A percentile compares a stretch with the other conserved stretches of the same genome.
phyloP scores from a whole-genome alignment of 208 protist species.

The Tritrichomonas musculus region DNA sequence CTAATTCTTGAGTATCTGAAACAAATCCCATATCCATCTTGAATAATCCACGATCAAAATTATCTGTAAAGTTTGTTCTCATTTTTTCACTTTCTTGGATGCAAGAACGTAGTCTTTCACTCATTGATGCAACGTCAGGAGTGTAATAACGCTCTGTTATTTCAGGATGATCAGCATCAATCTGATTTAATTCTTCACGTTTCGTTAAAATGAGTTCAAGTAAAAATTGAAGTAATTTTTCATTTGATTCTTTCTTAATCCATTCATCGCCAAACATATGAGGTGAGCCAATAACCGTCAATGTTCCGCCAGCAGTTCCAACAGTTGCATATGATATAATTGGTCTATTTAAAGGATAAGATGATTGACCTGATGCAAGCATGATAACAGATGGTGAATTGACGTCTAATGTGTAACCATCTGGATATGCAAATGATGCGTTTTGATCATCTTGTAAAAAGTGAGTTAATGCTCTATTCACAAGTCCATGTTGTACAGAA shows the following conservation, averaged over 20 bases:
- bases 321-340: not conserved
- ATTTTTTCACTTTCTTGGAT: slow-evolving; percentile 14
- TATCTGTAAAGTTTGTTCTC: not conserved
- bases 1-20: not conserved
- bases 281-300: not conserved
- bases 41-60: not conserved
- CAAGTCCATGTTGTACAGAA: not conserved
- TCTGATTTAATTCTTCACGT: not conserved
- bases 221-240: not conserved
- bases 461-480: not conserved
- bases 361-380: not conserved
- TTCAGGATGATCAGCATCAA: slow-evolving; percentile 14
- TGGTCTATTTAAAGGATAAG: not conserved
- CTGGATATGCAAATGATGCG: not conserved
- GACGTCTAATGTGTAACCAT: not conserved
- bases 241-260: not conserved
- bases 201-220: not conserved
- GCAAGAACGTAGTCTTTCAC: not conserved
- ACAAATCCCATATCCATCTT: slow-evolving; percentile 24
- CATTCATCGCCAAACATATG: slow-evolving; percentile 18
- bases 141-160: not conserved
- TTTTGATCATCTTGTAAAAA: not conserved
- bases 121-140: not conserved
- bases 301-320: not conserved
- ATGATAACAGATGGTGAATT: not conserved